Base-by-base conservation (phyloP, 352 stramenopile species). In the Pythium plurisporium region DNA sequence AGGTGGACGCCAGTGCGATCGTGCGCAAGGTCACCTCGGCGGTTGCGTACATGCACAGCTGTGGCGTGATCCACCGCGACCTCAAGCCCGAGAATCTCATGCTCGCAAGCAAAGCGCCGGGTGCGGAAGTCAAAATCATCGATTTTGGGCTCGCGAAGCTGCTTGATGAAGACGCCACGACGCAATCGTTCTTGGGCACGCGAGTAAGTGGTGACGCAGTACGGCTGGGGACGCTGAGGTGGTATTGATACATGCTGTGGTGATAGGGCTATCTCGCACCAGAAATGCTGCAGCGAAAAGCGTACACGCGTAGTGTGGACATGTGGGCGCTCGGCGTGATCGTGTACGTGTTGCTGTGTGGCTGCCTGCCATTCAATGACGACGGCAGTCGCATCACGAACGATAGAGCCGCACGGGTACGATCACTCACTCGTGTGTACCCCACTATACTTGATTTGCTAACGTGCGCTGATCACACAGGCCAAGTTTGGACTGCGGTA, bases 311-410 rank as follows among this genome's bases (percentile, higher is more conserved):
- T 67, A 90, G 86, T 1, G 95, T 99, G 12, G 97, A 99, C 70
- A 97, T 97, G 60, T 99, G 96, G 96, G 96, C 96, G 5, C 76
- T 99, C 5, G 97, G 97, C 17, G 87, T 99, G n/a, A 99, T 99
- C 59, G 92, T 98, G 25, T 99, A 98, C 73, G 88, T 99, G 7
- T 72, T 99, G 19, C 74, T 99, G 7, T 99, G 96, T 55, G 97
- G 97, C 5, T 99, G 95, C 53, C 73, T 99, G 8, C 97, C 97
- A 0, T 99, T 99, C 70, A 97, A 99, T 70, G 96, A 99, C 69
- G 97, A 99, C 67, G 95, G 90, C 17, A 73, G 77, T 49, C 85
- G 83, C 47, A 91, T 95, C 44, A 67, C 73, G 22, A 94, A 86
- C 55, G 77, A 91, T 20, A 91, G 82, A 10, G 82, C 71, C 0